Base-by-base conservation (phyloP, 2,329 filamentous ascomycete species). In the Drechslerella coelobrocha region DNA sequence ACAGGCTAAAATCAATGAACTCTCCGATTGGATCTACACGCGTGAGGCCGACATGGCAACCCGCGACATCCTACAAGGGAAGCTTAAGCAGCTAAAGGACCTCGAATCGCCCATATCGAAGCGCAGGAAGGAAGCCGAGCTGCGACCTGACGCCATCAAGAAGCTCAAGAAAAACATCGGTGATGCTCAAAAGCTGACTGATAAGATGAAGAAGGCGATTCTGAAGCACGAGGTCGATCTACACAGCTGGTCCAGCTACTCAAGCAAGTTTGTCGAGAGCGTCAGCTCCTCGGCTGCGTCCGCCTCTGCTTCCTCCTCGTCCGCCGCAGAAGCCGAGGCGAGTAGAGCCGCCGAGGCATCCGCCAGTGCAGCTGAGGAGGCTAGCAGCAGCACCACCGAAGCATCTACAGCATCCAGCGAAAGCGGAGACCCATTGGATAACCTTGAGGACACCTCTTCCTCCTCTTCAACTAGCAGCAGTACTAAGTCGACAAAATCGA, bases 21-120 rank as follows among this genome's bases (percentile, higher is more conserved):
- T 87, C 21, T 89, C 90, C 75, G 92, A 96, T 9, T 99, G 94
- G 93, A 86, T 99, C 68, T 94, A 96, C 78, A 90, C 86, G 14
- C 60, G 43, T 23, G 92, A 92, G 50, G 91, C 93, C 61, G 84
- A 85, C 14, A 87, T 92, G 52, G 92, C 94, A 2, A 83, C 85
- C 34, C 88, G 87, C 65, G 86, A 90, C 2, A 86, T 88, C 51
- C 84, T 99, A 76, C 90, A 88, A 78, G 83, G 85, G 61, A 91
- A 88, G 78, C 84, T 95, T 53, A 88, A 90, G 78, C 85, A 85
- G 47, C 85, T 99, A 53, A 88, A 91, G 77, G 85, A 87, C 57
- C 85, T 97, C 50, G 89, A 92, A 56, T 82, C 85, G 29, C 93
- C 92, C 1, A 86, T 96, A 24, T 84, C 91, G 74, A 86, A 84